Evolutionary conservation across 2,329 filamentous ascomycete genomes (phyloP), one percentile per base, ranked within the genome.

Genomic region (Sphaerulina musiva): DNA sequence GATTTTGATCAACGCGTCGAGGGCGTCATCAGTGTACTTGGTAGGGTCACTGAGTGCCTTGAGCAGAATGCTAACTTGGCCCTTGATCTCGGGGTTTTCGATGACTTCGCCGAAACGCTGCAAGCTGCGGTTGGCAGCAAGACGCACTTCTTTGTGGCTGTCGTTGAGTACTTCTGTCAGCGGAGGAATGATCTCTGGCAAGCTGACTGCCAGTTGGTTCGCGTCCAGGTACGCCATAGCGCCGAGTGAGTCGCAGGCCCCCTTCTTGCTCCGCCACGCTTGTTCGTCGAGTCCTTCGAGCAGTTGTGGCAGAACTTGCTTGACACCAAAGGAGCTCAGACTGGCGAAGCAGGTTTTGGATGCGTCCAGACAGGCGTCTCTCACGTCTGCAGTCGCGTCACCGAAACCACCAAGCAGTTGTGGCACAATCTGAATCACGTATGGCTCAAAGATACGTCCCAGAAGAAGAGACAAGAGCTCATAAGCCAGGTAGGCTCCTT

Each of bases 81-180:
- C 82, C 80, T 96, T 96, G 68, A 98, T 89, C 72, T 98, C 93
- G 3, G 93, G 93, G 70, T 98, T 98, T 71, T 81, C 95, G 70
- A 98, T 98, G 62, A 98, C 95, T 71, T 98, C 95, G 61, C 95
- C 93, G 69, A 98, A 98, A 53, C 93, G 86, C 75, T 98, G 95
- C 74, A 98, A 78, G 74, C 90, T 95, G 73, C 92, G 85, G 72
- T 98, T 98, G 6, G 93, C 93, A 20, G 89, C 91, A 43, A 83
- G 78, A 57, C 93, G 83, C 32, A 98, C 93, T 73, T 98, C 93
- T 72, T 98, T 98, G 75, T 98, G 93, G 66, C 89, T 96, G 75
- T 98, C 93, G 63, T 95, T 98, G 55, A 98, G 76, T 3, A 97
- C 93, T 44, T 86, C 84, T 1, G 95, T 97, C 54, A 98, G 78